Evolutionary conservation across 2,329 filamentous ascomycete species (phyloP).

Genomic region (Geoglossum cookeanum): DNA sequence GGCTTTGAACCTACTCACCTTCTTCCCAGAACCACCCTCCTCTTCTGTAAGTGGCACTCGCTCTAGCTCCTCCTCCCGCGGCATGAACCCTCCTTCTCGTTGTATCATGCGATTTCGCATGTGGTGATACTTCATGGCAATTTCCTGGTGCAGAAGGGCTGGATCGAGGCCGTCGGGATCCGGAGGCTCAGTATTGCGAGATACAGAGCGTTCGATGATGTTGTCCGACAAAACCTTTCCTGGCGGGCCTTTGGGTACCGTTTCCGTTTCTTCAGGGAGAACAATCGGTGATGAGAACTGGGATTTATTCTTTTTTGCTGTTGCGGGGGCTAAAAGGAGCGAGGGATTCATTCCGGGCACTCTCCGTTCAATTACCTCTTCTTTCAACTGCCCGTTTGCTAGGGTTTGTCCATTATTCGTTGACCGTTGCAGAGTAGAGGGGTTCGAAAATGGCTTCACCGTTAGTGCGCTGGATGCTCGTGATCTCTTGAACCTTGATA

Average conservation of each 20-base stretch:
- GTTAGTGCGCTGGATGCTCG: constrained; percentile 10
- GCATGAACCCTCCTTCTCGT: constrained; percentile 60
- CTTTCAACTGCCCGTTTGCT: not conserved
- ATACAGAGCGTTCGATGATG: constrained; percentile 3
- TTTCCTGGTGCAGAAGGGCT: constrained; percentile 52
- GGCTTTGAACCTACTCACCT: constrained; percentile 55
- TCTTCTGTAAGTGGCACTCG: constrained; percentile 44
- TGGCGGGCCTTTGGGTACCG: constrained; percentile 1
- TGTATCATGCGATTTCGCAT: constrained; percentile 70
- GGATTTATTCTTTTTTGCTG: constrained; percentile 11
- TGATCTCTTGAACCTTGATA: constrained; percentile 25
- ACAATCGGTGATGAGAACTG: constrained; percentile 5
- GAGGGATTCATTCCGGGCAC: not conserved
- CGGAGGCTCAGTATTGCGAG: constrained; percentile 13
- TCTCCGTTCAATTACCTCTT: not conserved
- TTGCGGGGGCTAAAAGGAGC: constrained; percentile 8
- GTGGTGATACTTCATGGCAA: constrained; percentile 66
- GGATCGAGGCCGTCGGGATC: constrained; percentile 53
- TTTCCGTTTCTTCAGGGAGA: not conserved
- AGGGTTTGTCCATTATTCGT: not conserved
- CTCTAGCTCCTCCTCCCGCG: constrained; percentile 44
- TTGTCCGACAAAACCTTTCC: not conserved
- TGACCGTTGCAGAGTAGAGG: constrained; percentile 2
- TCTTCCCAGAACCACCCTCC: constrained; percentile 40
- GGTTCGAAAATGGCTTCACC: not conserved